phyloP scores from a whole-genome alignment of 2,329 filamentous ascomycete species.

The Sporothrix variecibatus region DNA sequence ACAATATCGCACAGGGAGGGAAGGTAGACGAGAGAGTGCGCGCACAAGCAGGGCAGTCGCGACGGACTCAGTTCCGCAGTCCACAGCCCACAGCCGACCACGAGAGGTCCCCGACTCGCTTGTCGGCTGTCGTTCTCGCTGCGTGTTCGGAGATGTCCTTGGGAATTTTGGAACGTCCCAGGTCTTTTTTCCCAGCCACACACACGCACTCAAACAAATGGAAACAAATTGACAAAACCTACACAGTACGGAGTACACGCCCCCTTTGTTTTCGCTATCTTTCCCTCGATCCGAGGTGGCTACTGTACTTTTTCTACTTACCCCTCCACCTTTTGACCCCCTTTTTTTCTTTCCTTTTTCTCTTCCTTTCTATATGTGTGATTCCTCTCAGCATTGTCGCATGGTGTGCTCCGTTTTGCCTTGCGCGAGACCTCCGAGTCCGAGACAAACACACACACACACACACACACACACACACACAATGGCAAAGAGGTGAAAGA shows the following conservation, averaged over 20 bases:
- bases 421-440: background rate
- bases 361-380: background rate
- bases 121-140: slow-evolving; percentile 8
- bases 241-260: too few species aligned
- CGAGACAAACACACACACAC: background rate
- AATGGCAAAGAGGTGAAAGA: background rate
- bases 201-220: background rate
- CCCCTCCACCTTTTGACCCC: background rate
- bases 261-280: slow-evolving; percentile 8
- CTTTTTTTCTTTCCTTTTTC: background rate
- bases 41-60: background rate
- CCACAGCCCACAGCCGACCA: background rate
- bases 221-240: background rate
- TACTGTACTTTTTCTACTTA: slow-evolving; percentile 13
- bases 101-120: background rate
- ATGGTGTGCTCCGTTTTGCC: background rate
- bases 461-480: background rate
- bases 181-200: slow-evolving; percentile 13
- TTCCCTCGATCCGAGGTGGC: background rate
- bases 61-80: slow-evolving; percentile 14
- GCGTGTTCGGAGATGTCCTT: slow-evolving; percentile 16
- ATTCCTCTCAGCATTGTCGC: background rate
- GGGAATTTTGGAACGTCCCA: background rate
- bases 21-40: background rate
- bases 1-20: background rate